These are phyloP conservation scores for Solanum etuberosum DNA, from an alignment of 257 asterid species.

Conservation along the genomic window DNA sequence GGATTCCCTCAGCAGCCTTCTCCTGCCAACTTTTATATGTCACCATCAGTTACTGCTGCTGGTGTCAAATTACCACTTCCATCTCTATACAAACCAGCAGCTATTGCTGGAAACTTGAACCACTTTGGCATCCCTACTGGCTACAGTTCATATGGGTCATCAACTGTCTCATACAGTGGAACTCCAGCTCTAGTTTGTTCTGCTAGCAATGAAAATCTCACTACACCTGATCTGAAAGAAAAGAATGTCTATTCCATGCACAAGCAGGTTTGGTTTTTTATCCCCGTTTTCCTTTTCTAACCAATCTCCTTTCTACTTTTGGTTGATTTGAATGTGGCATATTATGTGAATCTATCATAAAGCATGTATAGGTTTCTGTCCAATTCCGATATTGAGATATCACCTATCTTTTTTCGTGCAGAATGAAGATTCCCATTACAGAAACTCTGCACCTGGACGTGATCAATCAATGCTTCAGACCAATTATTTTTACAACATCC, in stretches of 20 bases:
- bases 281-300: not conserved
- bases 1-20: slow-evolving; percentile 49
- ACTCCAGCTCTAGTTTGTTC: slow-evolving; percentile 24
- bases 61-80: slow-evolving; percentile 35
- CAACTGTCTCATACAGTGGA: slow-evolving; percentile 26
- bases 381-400: not conserved
- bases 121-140: slow-evolving; percentile 39
- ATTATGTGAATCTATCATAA: not conserved
- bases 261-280: slow-evolving; percentile 26
- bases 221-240: slow-evolving; percentile 38
- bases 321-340: not conserved
- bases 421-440: slow-evolving; percentile 38
- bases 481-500: slow-evolving; percentile 38
- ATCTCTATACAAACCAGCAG: slow-evolving; percentile 31
- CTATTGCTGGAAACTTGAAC: slow-evolving; percentile 19
- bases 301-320: not conserved
- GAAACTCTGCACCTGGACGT: slow-evolving; percentile 22
- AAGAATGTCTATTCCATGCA: slow-evolving; percentile 21
- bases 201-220: slow-evolving; percentile 20
- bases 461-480: slow-evolving; percentile 32
- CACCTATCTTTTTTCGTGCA: slow-evolving; percentile 1
- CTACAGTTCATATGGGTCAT: slow-evolving; percentile 34
- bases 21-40: slow-evolving; percentile 29
- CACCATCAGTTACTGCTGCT: slow-evolving; percentile 28
- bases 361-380: not conserved